phyloP scores from a whole-genome alignment of 1,284 basidiomycete species.

The Calocybe gambosa region DNA sequence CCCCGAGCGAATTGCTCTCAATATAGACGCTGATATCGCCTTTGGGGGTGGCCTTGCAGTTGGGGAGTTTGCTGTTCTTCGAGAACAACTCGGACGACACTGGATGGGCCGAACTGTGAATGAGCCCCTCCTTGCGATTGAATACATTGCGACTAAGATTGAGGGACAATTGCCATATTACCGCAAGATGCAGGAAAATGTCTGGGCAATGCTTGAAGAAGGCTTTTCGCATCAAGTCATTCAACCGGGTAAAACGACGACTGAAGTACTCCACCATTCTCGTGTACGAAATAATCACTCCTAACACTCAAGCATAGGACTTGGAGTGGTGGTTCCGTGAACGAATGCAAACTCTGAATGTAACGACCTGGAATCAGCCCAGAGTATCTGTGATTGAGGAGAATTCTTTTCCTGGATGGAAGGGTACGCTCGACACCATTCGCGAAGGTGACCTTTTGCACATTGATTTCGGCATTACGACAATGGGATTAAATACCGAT shows the following conservation, averaged over 20 bases:
- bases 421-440: conserved; percentile 35
- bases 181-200: conserved; percentile 39
- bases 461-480: conserved; percentile 49
- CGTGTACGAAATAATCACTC: background rate
- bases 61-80: conserved; percentile 37
- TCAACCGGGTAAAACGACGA: conserved; percentile 38
- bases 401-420: conserved; percentile 40
- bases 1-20: conserved; percentile 39
- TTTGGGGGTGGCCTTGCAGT: conserved; percentile 47
- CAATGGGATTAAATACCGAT: conserved; percentile 51
- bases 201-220: conserved; percentile 49
- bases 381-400: conserved; percentile 41
- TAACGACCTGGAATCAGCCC: conserved; percentile 49
- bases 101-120: conserved; percentile 37
- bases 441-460: conserved; percentile 45
- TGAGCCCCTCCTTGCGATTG: conserved; percentile 42
- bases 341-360: conserved; percentile 42
- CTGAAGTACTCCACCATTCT: conserved; percentile 27
- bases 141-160: conserved; percentile 40
- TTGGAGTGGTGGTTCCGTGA: conserved; percentile 52
- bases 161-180: conserved; percentile 39
- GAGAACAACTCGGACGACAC: conserved; percentile 31
- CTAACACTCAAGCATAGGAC: conserved; percentile 24
- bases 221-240: conserved; percentile 42
- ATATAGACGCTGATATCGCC: conserved; percentile 40